Evolutionary conservation across 805 yeast genomes (phyloP).

Genomic region (Yamadazyma ubonensis): DNA sequence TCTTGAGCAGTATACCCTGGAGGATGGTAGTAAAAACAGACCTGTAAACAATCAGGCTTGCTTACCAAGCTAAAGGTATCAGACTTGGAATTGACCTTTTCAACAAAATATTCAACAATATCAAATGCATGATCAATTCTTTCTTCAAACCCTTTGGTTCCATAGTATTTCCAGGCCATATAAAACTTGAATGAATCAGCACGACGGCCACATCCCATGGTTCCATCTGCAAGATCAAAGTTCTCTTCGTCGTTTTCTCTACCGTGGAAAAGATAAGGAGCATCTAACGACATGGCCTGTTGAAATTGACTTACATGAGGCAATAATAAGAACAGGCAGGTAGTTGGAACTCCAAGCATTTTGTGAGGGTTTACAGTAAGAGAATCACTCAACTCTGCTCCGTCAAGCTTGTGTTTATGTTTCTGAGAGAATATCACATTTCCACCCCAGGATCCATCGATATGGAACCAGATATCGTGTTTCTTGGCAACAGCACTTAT

Average conservation of each 20-base stretch:
- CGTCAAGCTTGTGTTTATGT: constrained; percentile 49
- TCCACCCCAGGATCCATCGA: constrained; percentile 93
- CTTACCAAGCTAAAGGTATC: constrained; percentile 53
- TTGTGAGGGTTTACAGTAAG: constrained; percentile 84
- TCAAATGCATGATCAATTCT: constrained; percentile 73
- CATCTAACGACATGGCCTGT: constrained; percentile 69
- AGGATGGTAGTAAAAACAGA: constrained; percentile 74
- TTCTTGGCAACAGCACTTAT: constrained; percentile 54
- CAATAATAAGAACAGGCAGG: constrained; percentile 69
- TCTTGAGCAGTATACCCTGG: constrained; percentile 25
- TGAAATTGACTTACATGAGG: constrained; percentile 69
- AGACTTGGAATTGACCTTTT: constrained; percentile 31
- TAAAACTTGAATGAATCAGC: constrained; percentile 79
- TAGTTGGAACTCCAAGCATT: constrained; percentile 83
- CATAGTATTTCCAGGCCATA: constrained; percentile 80
- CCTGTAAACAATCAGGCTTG: constrained; percentile 79
- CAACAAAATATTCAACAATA: constrained; percentile 62
- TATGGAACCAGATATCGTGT: constrained; percentile 70
- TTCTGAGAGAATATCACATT: constrained; percentile 65
- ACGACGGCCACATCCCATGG: constrained; percentile 90
- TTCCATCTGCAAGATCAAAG: constrained; percentile 82
- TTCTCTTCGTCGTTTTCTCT: constrained; percentile 50
- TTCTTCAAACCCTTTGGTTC: constrained; percentile 58
- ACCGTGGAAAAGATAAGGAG: constrained; percentile 79
- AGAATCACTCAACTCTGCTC: constrained; percentile 67